Evolutionary conservation across 345 rosid species (phyloP).

Genomic region (Ceriops decandra): DNA sequence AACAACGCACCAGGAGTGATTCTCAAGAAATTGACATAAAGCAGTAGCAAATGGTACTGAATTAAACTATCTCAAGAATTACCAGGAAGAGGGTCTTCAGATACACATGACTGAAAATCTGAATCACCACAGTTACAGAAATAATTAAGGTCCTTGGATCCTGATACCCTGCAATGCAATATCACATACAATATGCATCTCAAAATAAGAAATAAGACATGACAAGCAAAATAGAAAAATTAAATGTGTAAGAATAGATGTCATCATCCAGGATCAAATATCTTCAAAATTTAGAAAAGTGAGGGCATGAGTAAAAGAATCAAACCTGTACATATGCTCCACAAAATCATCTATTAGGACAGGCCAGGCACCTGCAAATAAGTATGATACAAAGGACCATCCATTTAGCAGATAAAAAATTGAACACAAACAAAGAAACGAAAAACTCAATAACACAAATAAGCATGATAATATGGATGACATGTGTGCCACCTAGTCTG

Average conservation of each 20-base stretch:
- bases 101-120: slow-evolving; percentile 42
- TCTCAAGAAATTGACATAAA: not conserved
- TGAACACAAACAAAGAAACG: no score
- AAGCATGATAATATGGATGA: no score
- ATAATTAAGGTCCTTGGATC: slow-evolving; percentile 40
- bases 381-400: slow-evolving; percentile 7
- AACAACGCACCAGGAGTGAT: slow-evolving; percentile 6
- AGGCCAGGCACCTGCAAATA: slow-evolving; percentile 93
- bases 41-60: not conserved
- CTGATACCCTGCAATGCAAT: slow-evolving; percentile 43
- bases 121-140: slow-evolving; percentile 58
- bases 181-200: not conserved
- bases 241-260: no score
- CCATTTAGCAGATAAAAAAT: not conserved
- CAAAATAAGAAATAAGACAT: not conserved
- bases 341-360: slow-evolving; percentile 95
- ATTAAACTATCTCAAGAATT: slow-evolving; percentile 3
- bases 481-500: no score
- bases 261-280: no score
- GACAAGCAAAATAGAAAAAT: no score
- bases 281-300: no score
- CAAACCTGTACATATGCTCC: slow-evolving; percentile 96
- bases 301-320: no score
- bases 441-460: no score
- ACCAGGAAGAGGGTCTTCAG: slow-evolving; percentile 67